Conservation (phyloP, 2,329 filamentous ascomycete genomes). For the Bipolaris cookei region DNA sequence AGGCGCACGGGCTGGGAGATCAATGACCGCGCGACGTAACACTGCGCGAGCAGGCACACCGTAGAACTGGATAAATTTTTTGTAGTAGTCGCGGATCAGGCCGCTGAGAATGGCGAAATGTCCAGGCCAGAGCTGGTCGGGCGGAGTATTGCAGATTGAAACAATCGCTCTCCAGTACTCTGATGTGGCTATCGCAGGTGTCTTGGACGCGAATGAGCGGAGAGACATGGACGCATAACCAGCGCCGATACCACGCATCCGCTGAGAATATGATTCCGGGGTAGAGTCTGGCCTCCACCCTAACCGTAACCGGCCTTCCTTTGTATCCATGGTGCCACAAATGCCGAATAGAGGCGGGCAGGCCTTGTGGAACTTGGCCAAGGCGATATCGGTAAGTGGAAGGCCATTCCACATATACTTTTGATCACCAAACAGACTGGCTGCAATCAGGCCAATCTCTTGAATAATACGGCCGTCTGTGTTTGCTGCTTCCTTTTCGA, state of each 20-base stretch:
- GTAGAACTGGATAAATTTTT: conserved; percentile 80
- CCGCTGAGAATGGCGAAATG: conserved; percentile 59
- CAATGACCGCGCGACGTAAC: conserved; percentile 72
- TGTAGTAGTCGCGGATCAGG: conserved; percentile 67
- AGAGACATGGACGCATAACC: conserved; percentile 85
- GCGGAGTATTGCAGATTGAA: conserved; percentile 75
- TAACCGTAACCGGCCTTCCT: conserved; percentile 38
- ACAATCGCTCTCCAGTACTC: conserved; percentile 85
- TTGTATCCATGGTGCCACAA: conserved; percentile 74
- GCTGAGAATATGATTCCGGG: conserved; percentile 73
- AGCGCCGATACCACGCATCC: conserved; percentile 82
- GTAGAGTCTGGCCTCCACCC: conserved; percentile 52
- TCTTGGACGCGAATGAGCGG: conserved; percentile 70
- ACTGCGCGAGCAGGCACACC: conserved; percentile 76
- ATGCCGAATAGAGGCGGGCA: conserved; percentile 89
- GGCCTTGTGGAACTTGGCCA: conserved; percentile 80
- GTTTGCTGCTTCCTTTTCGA: conserved; percentile 49
- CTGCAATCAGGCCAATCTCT: conserved; percentile 77
- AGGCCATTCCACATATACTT: conserved; percentile 71
- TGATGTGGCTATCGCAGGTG: conserved; percentile 73
- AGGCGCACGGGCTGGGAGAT: conserved; percentile 64
- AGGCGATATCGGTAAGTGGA: conserved; percentile 79
- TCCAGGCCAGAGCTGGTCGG: conserved; percentile 56
- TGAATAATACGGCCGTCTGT: conserved; percentile 63
- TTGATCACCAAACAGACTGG: conserved; percentile 73